phyloP scores from a whole-genome alignment of 495 filamentous ascomycete species.

The Talaromyces adpressus region DNA sequence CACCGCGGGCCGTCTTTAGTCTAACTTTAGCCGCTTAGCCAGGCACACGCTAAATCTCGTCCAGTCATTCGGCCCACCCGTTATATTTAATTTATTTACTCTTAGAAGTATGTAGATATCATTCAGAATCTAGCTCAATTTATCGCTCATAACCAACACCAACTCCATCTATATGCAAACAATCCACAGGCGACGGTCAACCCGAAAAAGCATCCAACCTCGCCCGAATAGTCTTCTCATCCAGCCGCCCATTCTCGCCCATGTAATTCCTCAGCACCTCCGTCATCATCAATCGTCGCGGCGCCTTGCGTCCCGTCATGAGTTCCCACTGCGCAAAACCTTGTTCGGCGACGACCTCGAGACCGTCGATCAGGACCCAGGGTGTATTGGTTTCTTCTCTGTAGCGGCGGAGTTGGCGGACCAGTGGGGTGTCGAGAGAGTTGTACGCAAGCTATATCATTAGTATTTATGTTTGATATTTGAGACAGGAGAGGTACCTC shows the following conservation, averaged over 20 bases:
- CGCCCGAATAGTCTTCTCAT: slow-evolving; percentile 37
- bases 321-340: slow-evolving; percentile 79
- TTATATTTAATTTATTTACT: background rate
- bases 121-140: too few species aligned
- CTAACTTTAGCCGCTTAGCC: background rate
- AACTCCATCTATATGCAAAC: background rate
- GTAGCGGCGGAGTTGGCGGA: slow-evolving; percentile 54
- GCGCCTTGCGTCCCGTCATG: slow-evolving; percentile 76
- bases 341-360: slow-evolving; percentile 74
- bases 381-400: slow-evolving; percentile 52
- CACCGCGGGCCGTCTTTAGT: background rate
- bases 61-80: background rate
- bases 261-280: slow-evolving; percentile 53
- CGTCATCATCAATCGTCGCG: slow-evolving; percentile 62
- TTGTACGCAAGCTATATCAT: slow-evolving; percentile 59
- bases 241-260: slow-evolving; percentile 34
- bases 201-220: slow-evolving; percentile 26
- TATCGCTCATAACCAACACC: too few species aligned
- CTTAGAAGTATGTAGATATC: background rate
- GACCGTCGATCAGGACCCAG: slow-evolving; percentile 74
- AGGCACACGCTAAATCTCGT: background rate
- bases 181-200: background rate
- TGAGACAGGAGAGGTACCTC: slow-evolving; percentile 37
- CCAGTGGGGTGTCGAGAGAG: slow-evolving; percentile 62
- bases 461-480: too few species aligned